Percentiles rank a stretch among this genome's conserved stretches.
These are phyloP conservation scores for Endoconidiophora laricicola DNA, from an alignment of 2,329 filamentous ascomycete species.

Conservation along the genomic window DNA sequence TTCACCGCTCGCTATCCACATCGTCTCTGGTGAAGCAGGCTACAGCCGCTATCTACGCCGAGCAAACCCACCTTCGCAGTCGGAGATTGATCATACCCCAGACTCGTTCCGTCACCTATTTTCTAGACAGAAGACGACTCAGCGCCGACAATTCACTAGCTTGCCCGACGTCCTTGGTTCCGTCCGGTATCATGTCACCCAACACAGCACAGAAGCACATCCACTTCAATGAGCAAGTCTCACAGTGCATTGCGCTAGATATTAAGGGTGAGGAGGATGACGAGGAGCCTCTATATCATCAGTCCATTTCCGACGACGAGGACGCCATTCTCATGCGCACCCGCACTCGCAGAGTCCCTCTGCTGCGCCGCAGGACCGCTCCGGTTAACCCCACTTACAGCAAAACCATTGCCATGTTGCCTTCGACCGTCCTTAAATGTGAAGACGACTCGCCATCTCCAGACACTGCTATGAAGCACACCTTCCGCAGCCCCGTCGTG, in stretches of 20 bases:
- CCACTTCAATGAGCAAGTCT: constrained; percentile 89
- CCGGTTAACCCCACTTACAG: constrained; percentile 36
- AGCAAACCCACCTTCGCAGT: constrained; percentile 42
- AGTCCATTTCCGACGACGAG: constrained; percentile 36
- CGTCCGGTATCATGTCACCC: constrained; percentile 52
- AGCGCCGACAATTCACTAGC: constrained; percentile 16
- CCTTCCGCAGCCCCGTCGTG: constrained; percentile 33
- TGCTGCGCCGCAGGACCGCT: constrained; percentile 30
- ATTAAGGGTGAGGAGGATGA: constrained; percentile 63
- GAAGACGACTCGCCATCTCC: constrained; percentile 59
- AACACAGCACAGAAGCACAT: constrained; percentile 65
- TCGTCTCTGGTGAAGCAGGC: constrained; percentile 84
- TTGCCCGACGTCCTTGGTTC: constrained; percentile 38
- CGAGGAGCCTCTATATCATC: background rate
- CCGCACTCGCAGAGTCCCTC: constrained; percentile 35
- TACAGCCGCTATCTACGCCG: constrained; percentile 68
- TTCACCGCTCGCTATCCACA: constrained; percentile 73
- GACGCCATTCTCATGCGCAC: constrained; percentile 73
- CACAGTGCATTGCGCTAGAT: constrained; percentile 89
- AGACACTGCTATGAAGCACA: constrained; percentile 45
- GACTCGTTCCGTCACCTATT: background rate
- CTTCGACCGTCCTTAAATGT: constrained; percentile 76
- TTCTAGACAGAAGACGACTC: constrained; percentile 25
- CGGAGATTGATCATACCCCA: constrained; percentile 35
- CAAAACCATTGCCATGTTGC: constrained; percentile 76